Evolutionary conservation across 2,329 filamentous ascomycete genomes (phyloP).

Genomic region (Mycosphaerella sp.): DNA sequence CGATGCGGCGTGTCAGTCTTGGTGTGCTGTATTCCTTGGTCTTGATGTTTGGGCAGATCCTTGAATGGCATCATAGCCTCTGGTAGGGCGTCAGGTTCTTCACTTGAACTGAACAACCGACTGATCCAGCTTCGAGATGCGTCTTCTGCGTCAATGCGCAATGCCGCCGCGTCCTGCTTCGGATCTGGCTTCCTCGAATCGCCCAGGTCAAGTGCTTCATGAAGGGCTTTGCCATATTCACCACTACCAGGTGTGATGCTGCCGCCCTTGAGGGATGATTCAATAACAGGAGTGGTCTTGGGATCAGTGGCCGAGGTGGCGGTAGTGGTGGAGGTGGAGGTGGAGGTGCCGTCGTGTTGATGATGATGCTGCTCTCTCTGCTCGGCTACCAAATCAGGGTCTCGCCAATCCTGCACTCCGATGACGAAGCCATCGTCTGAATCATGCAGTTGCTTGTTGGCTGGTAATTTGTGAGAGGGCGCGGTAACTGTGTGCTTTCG

Average conservation of each 20-base stretch:
- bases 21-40: conserved; percentile 2
- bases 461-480: conserved; percentile 31
- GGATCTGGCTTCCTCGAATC: conserved; percentile 12
- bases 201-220: conserved; percentile 23
- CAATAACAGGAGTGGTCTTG: conserved; percentile 25
- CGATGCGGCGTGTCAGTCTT: conserved; percentile 12
- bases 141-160: conserved; percentile 17
- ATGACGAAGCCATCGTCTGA: conserved; percentile 64
- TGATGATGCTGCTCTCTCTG: conserved; percentile 30
- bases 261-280: conserved; percentile 46
- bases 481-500: conserved; percentile 25
- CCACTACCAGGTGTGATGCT: conserved; percentile 67
- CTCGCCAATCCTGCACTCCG: conserved; percentile 81
- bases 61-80: neutral
- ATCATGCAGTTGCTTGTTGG: conserved; percentile 23
- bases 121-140: conserved; percentile 25
- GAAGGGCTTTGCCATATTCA: conserved; percentile 53
- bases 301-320: conserved; percentile 16
- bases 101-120: conserved; percentile 21
- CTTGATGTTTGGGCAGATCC: conserved; percentile 11
- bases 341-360: conserved; percentile 21
- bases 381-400: conserved; percentile 61
- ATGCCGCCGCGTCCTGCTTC: conserved; percentile 14
- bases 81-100: conserved; percentile 6
- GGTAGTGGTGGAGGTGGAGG: conserved; percentile 17